Base-by-base conservation (phyloP, 768 basidiomycete species). In the Tylopilus plumbeoviolaceoides region DNA sequence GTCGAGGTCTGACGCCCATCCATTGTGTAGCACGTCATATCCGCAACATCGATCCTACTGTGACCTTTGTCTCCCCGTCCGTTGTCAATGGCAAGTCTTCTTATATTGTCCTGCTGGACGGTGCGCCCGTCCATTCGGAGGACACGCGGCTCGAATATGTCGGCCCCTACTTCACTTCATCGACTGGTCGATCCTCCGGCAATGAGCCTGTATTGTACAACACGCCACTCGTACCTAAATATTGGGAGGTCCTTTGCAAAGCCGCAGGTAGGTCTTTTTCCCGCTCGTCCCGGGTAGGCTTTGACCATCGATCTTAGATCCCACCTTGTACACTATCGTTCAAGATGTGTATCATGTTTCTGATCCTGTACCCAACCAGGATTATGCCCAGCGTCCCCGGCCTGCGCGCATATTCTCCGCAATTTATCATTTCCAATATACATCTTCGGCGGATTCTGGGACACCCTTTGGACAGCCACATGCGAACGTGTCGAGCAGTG, bases 321-420 rank as follows among this genome's bases (percentile, higher is more conserved):
- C 85, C 20, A 80, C 84, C 5, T 68, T 77, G 50, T 89, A 79
- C 66, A 80, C 78, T 3, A 85, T 89, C 61, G 69, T 81, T 40
- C 87, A 89, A 63, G 80, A 84, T 46, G 81, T 89, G 43, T 61
- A 67, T 48, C 65, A 64, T 43, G 59, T 72, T 25, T 59, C 60
- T 17, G 64, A 70, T 28, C 36, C 47, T 21, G 58, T 59, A 25
- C 60, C 72, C 25, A 63, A 59, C 12, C 54, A 54, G 41, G 48
- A 46, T 35, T 48, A 49, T 15, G 46, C 59, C 6, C 55, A 49
- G n/a, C 66, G 69, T 2, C 59, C 67, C 15, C 66, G 60, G 8
- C 64, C 59, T 21, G 59, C 68, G 1, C 56, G 73, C 30, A 69
- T 82, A 47, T 85, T 83, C 66, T 81, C 80, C 12, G 82, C 82